Evolutionary conservation across 805 yeast species (phyloP).

Genomic region (Hanseniaspora mollemarum): DNA sequence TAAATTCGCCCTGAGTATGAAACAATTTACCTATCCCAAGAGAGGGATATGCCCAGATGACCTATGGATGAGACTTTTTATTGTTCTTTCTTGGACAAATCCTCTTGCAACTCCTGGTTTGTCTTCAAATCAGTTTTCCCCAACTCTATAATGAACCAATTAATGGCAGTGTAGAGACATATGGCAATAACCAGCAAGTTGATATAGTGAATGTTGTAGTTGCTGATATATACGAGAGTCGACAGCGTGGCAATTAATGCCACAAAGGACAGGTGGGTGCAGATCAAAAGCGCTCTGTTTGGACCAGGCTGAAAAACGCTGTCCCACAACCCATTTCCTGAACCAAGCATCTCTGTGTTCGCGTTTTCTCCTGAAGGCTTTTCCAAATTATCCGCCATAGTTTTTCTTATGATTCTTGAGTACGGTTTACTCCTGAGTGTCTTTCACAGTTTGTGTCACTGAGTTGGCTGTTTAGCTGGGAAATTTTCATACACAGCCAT

Average conservation of each 20-base stretch:
- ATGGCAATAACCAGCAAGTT: slow-evolving; percentile 45
- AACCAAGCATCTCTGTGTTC: not conserved
- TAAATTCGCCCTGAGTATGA: too few relatives aligned
- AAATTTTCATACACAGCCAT: too few relatives aligned
- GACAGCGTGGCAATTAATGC: slow-evolving; percentile 48
- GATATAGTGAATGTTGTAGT: slow-evolving; percentile 50
- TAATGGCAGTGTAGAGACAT: slow-evolving; percentile 63
- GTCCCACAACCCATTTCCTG: slow-evolving; percentile 49
- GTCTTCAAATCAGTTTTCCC: slow-evolving; percentile 31
- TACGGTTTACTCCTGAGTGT: too few relatives aligned
- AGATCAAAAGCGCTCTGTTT: slow-evolving; percentile 74
- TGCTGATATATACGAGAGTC: slow-evolving; percentile 47
- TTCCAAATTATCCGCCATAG: not conserved
- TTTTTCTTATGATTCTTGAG: too few relatives aligned
- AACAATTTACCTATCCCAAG: too few relatives aligned
- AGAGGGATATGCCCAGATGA: too few relatives aligned
- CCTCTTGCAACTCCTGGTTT: slow-evolving; percentile 28
- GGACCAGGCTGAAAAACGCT: slow-evolving; percentile 89
- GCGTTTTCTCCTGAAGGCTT: not conserved
- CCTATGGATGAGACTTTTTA: not conserved
- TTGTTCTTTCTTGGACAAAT: slow-evolving; percentile 22
- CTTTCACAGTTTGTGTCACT: too few relatives aligned
- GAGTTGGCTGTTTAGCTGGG: too few relatives aligned
- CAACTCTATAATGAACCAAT: slow-evolving; percentile 79
- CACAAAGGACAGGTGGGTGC: slow-evolving; percentile 76